These are phyloP conservation scores for Trypanosomatidae sp. DNA, from an alignment of 208 protist species.

Conservation along the genomic window DNA sequence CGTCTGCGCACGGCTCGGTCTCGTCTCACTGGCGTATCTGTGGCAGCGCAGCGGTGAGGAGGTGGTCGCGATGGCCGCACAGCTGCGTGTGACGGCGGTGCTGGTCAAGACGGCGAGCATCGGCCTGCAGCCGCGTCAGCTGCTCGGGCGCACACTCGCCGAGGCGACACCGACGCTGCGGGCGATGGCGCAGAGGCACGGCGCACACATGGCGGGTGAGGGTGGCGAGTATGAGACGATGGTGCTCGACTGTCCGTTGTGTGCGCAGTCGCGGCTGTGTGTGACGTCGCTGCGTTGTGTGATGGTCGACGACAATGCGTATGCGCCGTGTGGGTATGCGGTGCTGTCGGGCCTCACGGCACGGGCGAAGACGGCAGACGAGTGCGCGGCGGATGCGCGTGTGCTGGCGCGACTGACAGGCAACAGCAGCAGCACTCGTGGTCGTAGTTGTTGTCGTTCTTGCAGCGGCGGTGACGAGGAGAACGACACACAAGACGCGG, in stretches of 20 bases:
- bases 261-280: conserved; percentile 12
- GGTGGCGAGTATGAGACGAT: conserved; percentile 99
- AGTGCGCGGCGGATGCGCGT: conserved; percentile 10
- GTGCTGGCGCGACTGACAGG: conserved; percentile 15
- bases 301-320: conserved; percentile 75
- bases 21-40: conserved; percentile 92
- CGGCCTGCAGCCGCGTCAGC: conserved; percentile 72
- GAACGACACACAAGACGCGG: not conserved
- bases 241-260: conserved; percentile 95
- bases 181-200: conserved; percentile 35
- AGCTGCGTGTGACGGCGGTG: conserved; percentile 73
- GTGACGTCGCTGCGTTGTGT: conserved; percentile 25
- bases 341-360: conserved; percentile 23
- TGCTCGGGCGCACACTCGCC: conserved; percentile 85
- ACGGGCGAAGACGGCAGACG: conserved; percentile 23
- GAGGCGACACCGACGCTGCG: conserved; percentile 50
- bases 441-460: no score
- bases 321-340: conserved; percentile 49
- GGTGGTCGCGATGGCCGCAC: conserved; percentile 91
- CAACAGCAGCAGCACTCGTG: conserved; percentile 7
- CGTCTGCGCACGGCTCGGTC: conserved; percentile 90
- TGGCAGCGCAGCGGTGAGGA: conserved; percentile 91
- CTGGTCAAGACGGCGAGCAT: conserved; percentile 95
- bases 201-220: conserved; percentile 95
- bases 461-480: conserved; percentile 30